Percentiles rank a stretch among this genome's conserved stretches.
phyloP scores from a whole-genome alignment of 495 filamentous ascomycete genomes.

The Penicillium paxilli region DNA sequence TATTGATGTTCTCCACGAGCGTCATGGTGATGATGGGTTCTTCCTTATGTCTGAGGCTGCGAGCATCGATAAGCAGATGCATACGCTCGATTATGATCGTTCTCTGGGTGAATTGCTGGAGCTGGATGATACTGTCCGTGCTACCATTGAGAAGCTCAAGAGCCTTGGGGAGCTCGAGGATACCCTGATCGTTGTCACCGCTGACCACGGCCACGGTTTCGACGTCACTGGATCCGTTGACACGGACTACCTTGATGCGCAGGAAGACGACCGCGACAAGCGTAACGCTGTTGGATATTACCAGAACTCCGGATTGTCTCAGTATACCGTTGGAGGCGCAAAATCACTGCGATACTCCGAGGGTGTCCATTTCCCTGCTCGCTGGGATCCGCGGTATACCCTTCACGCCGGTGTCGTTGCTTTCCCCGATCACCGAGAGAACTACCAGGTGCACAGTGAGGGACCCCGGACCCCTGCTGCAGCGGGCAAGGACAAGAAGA shows the following conservation, averaged over 20 bases:
- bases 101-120: conserved; percentile 74
- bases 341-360: conserved; percentile 55
- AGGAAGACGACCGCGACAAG: conserved; percentile 61
- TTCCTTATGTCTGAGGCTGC: conserved; percentile 78
- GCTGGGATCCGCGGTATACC: conserved; percentile 77
- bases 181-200: conserved; percentile 69
- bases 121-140: conserved; percentile 71
- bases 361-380: conserved; percentile 66
- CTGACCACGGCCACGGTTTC: conserved; percentile 79
- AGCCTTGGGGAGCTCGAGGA: conserved; percentile 56
- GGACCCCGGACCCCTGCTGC: conserved; percentile 59
- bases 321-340: conserved; percentile 56
- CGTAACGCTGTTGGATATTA: conserved; percentile 68
- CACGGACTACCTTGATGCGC: conserved; percentile 58
- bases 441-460: conserved; percentile 59
- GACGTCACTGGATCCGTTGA: conserved; percentile 59
- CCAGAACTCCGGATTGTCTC: conserved; percentile 62
- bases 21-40: conserved; percentile 64
- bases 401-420: conserved; percentile 64
- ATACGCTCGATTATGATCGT: conserved; percentile 72
- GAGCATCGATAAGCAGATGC: conserved; percentile 81
- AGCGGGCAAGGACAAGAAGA: conserved; percentile 27
- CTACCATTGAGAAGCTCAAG: conserved; percentile 62
- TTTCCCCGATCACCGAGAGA: conserved; percentile 66
- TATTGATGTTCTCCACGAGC: conserved; percentile 64